Conservation (phyloP, 306 rosid species). For the Astragalus membranaceus region DNA sequence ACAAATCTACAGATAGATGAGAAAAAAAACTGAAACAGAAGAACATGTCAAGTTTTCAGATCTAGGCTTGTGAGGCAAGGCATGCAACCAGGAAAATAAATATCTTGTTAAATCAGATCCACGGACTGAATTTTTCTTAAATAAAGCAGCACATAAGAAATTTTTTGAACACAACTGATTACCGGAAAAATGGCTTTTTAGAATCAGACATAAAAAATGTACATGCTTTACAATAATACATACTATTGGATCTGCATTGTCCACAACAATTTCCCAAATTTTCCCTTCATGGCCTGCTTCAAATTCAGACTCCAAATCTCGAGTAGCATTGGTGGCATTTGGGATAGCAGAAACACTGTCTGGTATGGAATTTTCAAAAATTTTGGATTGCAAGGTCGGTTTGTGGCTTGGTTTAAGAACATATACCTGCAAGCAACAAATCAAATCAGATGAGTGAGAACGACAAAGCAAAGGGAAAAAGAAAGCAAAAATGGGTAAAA, state of each 20-base stretch:
- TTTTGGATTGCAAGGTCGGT: constrained; percentile 74
- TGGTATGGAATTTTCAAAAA: constrained; percentile 47
- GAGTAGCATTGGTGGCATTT: constrained; percentile 63
- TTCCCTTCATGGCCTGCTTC: constrained; percentile 71
- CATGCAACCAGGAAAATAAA: neutral
- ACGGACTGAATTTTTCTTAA: neutral
- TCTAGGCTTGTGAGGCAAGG: neutral
- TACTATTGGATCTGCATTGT: constrained; percentile 56
- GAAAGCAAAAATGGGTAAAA: constrained; percentile 4
- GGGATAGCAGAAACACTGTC: constrained; percentile 65
- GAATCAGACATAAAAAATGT: constrained; percentile 19
- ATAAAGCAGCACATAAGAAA: neutral
- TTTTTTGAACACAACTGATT: neutral
- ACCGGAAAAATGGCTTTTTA: constrained; percentile 9
- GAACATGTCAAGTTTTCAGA: constrained; percentile 2
- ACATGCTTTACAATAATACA: constrained; percentile 17
- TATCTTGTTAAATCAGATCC: neutral
- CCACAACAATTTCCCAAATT: constrained; percentile 72
- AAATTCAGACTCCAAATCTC: constrained; percentile 66
- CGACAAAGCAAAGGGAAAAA: constrained; percentile 3
- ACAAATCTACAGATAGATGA: neutral
- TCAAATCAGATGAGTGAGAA: constrained; percentile 17
- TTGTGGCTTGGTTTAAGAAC: constrained; percentile 94
- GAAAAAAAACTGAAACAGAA: constrained; percentile 16
- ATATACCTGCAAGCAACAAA: constrained; percentile 48